These are phyloP conservation scores for Fusarium falciforme DNA, from an alignment of 2,329 filamentous ascomycete species.

Conservation along the genomic window DNA sequence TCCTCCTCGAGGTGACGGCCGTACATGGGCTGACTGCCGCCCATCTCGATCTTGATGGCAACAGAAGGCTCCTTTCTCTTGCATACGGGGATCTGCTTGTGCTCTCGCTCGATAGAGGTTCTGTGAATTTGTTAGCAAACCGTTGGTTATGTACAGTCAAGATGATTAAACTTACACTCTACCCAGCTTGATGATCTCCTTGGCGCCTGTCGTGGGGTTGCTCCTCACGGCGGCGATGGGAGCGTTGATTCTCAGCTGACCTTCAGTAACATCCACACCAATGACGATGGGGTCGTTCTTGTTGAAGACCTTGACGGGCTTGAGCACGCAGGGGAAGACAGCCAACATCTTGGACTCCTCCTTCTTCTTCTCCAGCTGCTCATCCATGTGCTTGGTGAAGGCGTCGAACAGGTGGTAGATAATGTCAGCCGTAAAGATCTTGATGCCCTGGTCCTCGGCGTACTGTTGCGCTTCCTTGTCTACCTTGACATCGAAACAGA, in stretches of 20 bases:
- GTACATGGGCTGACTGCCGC: slow-evolving; percentile 90
- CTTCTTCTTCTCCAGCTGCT: slow-evolving; percentile 90
- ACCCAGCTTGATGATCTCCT: slow-evolving; percentile 86
- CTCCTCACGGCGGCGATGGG: slow-evolving; percentile 89
- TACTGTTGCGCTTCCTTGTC: slow-evolving; percentile 95
- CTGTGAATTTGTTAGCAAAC: slow-evolving; percentile 60
- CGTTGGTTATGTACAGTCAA: too few relatives aligned
- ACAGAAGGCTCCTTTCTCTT: slow-evolving; percentile 98
- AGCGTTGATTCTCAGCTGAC: slow-evolving; percentile 86
- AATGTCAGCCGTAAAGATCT: slow-evolving; percentile 98
- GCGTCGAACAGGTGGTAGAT: slow-evolving; percentile 98
- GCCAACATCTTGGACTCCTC: slow-evolving; percentile 95
- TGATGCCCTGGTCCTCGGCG: slow-evolving; percentile 93
- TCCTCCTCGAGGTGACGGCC: slow-evolving; percentile 94
- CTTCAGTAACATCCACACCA: slow-evolving; percentile 95
- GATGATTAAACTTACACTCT: slow-evolving; percentile 80
- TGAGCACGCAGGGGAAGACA: slow-evolving; percentile 95
- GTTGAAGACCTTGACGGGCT: slow-evolving; percentile 95
- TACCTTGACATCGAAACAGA: slow-evolving; percentile 99
- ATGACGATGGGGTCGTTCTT: slow-evolving; percentile 96
- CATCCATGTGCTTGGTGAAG: slow-evolving; percentile 94
- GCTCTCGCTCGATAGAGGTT: slow-evolving; percentile 96
- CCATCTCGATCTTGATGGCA: slow-evolving; percentile 96
- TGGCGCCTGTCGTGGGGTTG: slow-evolving; percentile 81
- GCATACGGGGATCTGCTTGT: slow-evolving; percentile 92